Percentiles rank a stretch among this genome's conserved stretches.
Evolutionary conservation across 352 stramenopile genomes (phyloP).

Genomic region (Phytophthora capsici): DNA sequence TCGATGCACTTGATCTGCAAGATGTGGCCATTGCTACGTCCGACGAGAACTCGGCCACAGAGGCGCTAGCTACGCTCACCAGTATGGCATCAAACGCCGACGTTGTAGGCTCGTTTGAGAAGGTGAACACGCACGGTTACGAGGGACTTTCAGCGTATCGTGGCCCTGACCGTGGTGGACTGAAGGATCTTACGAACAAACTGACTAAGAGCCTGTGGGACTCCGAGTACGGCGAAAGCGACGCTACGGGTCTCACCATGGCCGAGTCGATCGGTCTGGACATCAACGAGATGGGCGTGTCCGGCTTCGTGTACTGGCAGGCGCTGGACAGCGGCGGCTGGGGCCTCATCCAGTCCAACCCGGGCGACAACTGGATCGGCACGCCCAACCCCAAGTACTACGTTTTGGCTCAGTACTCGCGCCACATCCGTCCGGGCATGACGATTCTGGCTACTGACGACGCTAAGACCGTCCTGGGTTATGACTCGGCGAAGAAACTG

Average conservation of each 20-base stretch:
- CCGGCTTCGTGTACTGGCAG: conserved; percentile 72
- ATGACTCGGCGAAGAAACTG: conserved; percentile 44
- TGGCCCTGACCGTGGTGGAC: conserved; percentile 38
- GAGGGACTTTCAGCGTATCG: conserved; percentile 53
- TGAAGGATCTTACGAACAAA: conserved; percentile 43
- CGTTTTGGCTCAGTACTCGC: conserved; percentile 62
- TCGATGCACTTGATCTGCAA: conserved; percentile 43
- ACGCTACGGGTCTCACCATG: conserved; percentile 58
- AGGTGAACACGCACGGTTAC: conserved; percentile 70
- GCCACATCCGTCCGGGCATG: conserved; percentile 62
- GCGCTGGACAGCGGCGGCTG: conserved; percentile 57
- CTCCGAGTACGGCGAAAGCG: conserved; percentile 61
- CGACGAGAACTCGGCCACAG: conserved; percentile 60
- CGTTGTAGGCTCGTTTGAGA: conserved; percentile 38
- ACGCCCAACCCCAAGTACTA: conserved; percentile 57
- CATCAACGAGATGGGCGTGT: conserved; percentile 64
- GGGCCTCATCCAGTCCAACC: conserved; percentile 42
- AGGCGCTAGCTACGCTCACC: conserved; percentile 39
- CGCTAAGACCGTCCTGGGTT: conserved; percentile 50
- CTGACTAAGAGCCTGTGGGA: conserved; percentile 59
- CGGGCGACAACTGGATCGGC: conserved; percentile 51
- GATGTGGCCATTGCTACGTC: conserved; percentile 46
- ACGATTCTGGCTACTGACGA: conserved; percentile 48
- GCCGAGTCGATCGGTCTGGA: conserved; percentile 63
- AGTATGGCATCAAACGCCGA: conserved; percentile 28